A percentile compares a stretch with the other conserved stretches of the same genome.
These are phyloP conservation scores for Elongisporangium senticosum DNA, from an alignment of 352 stramenopile species.

Conservation along the genomic window DNA sequence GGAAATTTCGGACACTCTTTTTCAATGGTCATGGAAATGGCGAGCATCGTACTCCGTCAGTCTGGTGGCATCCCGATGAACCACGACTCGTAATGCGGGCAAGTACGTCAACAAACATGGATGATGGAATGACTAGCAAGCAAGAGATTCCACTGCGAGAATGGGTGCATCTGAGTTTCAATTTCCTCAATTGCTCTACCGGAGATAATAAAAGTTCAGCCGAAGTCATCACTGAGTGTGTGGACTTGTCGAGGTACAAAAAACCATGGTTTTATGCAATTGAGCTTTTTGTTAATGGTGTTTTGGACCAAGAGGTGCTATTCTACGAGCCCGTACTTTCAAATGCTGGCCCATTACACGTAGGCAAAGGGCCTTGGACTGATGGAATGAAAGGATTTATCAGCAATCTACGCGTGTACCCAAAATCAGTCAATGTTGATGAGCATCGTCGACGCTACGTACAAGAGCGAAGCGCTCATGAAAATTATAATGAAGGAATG, in stretches of 20 bases:
- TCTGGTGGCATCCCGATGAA: slow-evolving; percentile 73
- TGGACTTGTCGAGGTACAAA: background rate
- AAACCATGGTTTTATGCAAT: slow-evolving; percentile 39
- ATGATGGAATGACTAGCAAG: slow-evolving; percentile 52
- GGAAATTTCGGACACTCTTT: slow-evolving; percentile 60
- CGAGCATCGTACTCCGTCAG: slow-evolving; percentile 71
- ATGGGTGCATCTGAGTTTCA: slow-evolving; percentile 72
- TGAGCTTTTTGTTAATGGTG: slow-evolving; percentile 53
- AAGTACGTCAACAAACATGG: slow-evolving; percentile 43
- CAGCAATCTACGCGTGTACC: slow-evolving; percentile 46
- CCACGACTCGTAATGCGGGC: slow-evolving; percentile 59
- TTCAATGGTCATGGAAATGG: slow-evolving; percentile 71
- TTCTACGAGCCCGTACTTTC: slow-evolving; percentile 37
- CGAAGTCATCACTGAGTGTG: slow-evolving; percentile 7
- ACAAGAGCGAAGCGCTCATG: slow-evolving; percentile 15
- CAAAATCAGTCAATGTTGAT: slow-evolving; percentile 14
- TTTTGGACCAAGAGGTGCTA: slow-evolving; percentile 38
- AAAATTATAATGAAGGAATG: slow-evolving; percentile 12
- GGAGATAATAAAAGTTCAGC: background rate
- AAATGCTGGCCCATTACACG: slow-evolving; percentile 55
- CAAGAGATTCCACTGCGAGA: slow-evolving; percentile 33
- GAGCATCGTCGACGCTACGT: slow-evolving; percentile 25
- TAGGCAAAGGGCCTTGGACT: slow-evolving; percentile 67
- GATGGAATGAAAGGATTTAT: slow-evolving; percentile 61
- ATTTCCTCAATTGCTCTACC: slow-evolving; percentile 56